These are phyloP conservation scores for Brassica balearica DNA, from an alignment of 441 rosid genomes.

Conservation along the genomic window DNA sequence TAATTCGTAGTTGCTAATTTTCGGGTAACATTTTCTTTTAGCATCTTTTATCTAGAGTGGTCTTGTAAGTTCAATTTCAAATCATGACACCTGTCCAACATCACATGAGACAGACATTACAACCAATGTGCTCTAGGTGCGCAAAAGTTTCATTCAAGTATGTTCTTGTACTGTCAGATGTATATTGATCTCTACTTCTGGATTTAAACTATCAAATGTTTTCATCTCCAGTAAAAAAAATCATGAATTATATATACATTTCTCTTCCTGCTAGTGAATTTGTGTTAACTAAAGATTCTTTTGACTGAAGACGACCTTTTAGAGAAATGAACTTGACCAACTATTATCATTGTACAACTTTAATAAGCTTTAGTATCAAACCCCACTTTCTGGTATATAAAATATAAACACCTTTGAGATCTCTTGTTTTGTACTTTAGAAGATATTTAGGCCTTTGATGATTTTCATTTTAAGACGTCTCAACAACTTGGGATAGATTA, in stretches of 20 bases:
- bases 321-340: conserved; percentile 31
- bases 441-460: neutral
- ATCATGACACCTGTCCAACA: neutral
- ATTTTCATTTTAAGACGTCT: conserved; percentile 16
- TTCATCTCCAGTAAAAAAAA: neutral
- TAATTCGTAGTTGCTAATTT: too few relatives aligned
- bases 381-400: conserved; percentile 16
- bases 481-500: conserved; percentile 37
- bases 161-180: neutral
- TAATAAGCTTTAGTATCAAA: conserved; percentile 21
- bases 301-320: conserved; percentile 43
- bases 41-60: too few relatives aligned
- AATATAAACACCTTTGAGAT: neutral
- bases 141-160: neutral
- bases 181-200: neutral
- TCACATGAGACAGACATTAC: neutral
- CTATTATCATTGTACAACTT: conserved; percentile 35
- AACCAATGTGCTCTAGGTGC: neutral
- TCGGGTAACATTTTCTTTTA: too few relatives aligned
- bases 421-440: conserved; percentile 15
- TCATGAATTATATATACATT: neutral
- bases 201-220: neutral
- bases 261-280: neutral
- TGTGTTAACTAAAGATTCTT: conserved; percentile 19
- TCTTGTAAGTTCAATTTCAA: neutral